Conservation (phyloP, 2,329 filamentous ascomycete species). For the Pseudomassariella vexata region DNA sequence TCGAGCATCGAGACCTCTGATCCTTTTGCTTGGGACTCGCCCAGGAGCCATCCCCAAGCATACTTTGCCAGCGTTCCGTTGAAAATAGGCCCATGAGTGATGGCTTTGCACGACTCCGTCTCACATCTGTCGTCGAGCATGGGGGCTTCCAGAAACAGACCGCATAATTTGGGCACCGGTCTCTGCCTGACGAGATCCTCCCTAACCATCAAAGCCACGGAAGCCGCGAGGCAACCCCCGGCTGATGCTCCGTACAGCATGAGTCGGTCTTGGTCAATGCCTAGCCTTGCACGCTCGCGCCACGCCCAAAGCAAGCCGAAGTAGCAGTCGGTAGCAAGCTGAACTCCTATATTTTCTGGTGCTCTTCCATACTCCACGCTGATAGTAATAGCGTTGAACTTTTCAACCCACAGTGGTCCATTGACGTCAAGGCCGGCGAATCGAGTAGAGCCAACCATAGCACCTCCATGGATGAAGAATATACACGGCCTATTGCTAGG, state of each 20-base stretch:
- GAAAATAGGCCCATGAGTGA: constrained; percentile 9
- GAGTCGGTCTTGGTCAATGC: constrained; percentile 40
- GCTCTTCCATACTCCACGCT: constrained; percentile 27
- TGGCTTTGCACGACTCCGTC: constrained; percentile 16
- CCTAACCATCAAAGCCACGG: constrained; percentile 41
- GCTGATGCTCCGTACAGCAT: constrained; percentile 51
- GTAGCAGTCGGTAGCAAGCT: constrained; percentile 30
- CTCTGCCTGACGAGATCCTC: constrained; percentile 20
- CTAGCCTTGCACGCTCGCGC: constrained; percentile 25
- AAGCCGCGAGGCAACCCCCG: constrained; percentile 51
- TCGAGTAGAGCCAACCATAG: constrained; percentile 23
- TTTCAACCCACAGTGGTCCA: constrained; percentile 19
- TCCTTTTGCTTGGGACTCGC: no score
- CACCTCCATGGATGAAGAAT: constrained; percentile 26
- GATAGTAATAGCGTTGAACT: constrained; percentile 22
- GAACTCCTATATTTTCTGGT: constrained; percentile 21
- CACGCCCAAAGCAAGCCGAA: constrained; percentile 26
- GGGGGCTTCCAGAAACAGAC: constrained; percentile 31
- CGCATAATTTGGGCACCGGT: constrained; percentile 23
- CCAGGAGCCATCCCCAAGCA: constrained; percentile 2
- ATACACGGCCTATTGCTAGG: constrained; percentile 23
- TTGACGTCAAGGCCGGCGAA: constrained; percentile 25
- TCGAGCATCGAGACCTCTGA: constrained; percentile 2
- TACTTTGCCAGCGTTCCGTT: constrained; percentile 3
- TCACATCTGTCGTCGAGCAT: constrained; percentile 35